phyloP scores from a whole-genome alignment of 2,329 filamentous ascomycete species.

The Fusarium falciforme region DNA sequence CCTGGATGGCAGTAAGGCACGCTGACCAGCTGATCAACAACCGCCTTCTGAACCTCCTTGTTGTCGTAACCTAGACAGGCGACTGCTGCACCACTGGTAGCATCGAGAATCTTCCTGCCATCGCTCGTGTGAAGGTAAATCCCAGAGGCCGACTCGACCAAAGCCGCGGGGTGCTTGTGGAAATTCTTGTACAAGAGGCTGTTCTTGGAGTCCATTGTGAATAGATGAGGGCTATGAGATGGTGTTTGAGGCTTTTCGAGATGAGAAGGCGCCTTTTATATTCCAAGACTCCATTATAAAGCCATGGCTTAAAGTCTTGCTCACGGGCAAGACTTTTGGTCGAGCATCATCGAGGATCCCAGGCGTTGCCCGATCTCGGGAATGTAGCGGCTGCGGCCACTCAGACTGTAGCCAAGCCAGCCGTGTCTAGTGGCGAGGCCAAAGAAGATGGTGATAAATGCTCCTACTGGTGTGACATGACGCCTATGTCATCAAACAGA shows the following conservation, averaged over 20 bases:
- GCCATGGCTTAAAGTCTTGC: neutral
- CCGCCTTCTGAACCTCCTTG: constrained; percentile 36
- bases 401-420: neutral
- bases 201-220: constrained; percentile 35
- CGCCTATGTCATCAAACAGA: neutral
- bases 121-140: constrained; percentile 37
- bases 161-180: constrained; percentile 35
- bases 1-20: constrained; percentile 36
- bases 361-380: neutral
- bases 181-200: constrained; percentile 42
- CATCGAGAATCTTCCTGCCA: constrained; percentile 38
- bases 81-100: constrained; percentile 40
- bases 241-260: neutral
- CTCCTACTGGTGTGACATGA: neutral
- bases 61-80: constrained; percentile 40
- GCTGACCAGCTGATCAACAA: constrained; percentile 29
- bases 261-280: neutral
- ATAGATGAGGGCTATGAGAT: neutral
- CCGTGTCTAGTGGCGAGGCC: neutral
- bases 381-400: neutral
- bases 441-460: neutral
- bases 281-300: neutral
- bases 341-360: neutral
- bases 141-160: constrained; percentile 30
- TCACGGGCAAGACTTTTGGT: neutral